Conservation (phyloP, 192 early-diverging fungal genomes). For the Backusella parvicylindrica region DNA sequence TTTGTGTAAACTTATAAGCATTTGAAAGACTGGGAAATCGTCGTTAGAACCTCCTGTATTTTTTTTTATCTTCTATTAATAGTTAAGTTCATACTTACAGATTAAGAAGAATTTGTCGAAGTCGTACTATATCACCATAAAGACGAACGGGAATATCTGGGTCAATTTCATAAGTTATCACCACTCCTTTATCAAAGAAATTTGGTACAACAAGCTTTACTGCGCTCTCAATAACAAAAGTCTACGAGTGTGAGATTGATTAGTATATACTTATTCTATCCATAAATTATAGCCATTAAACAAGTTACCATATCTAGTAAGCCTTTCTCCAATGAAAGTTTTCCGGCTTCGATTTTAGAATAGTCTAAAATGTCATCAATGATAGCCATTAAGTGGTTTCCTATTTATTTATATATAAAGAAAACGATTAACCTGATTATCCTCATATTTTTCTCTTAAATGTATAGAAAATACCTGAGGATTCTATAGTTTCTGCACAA, state of each 20-base stretch:
- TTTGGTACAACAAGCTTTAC: constrained; percentile 64
- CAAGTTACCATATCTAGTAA: constrained; percentile 11
- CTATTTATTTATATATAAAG: constrained; percentile 1
- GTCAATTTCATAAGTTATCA: constrained; percentile 17
- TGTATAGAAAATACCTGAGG: constrained; percentile 7
- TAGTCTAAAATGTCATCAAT: constrained; percentile 79
- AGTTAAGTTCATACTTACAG: constrained; percentile 18
- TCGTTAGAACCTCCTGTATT: background rate
- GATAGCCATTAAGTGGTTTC: constrained; percentile 52
- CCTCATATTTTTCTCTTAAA: background rate
- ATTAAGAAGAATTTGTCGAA: constrained; percentile 53
- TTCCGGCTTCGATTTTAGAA: constrained; percentile 78
- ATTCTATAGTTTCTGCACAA: constrained; percentile 44
- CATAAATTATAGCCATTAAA: background rate
- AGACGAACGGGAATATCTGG: constrained; percentile 32
- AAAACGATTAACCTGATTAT: background rate
- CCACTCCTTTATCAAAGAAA: constrained; percentile 56
- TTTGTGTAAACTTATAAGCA: constrained; percentile 52
- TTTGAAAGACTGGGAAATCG: constrained; percentile 34
- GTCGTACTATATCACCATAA: constrained; percentile 49
- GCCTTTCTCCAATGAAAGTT: constrained; percentile 48
- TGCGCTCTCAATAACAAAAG: constrained; percentile 53
- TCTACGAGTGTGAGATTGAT: background rate
- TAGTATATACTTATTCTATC: background rate
- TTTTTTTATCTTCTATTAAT: background rate